Evolutionary conservation across 208 protist species (phyloP).

Genomic region (Trypanosoma melophagium): DNA sequence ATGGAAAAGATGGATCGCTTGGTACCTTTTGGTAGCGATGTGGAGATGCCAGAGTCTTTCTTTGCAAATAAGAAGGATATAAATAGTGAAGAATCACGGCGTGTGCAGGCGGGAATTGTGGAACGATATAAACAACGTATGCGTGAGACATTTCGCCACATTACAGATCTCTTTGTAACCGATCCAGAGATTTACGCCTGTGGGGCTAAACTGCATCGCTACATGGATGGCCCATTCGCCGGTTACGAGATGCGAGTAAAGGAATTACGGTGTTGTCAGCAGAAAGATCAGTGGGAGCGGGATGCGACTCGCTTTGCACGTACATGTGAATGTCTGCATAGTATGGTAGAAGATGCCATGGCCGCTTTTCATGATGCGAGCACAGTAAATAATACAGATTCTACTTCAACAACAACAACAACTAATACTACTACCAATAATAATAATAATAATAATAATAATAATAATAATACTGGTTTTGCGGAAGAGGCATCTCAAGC

Average conservation of each 20-base stretch:
- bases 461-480: neutral
- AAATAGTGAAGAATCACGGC: slow-evolving; percentile 21
- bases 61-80: slow-evolving; percentile 5
- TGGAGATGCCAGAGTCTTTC: slow-evolving; percentile 40
- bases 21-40: slow-evolving; percentile 35
- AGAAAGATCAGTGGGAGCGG: slow-evolving; percentile 85
- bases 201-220: slow-evolving; percentile 57
- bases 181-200: slow-evolving; percentile 83
- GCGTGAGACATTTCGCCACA: slow-evolving; percentile 59
- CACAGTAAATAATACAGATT: neutral
- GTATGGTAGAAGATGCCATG: slow-evolving; percentile 42
- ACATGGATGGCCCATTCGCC: slow-evolving; percentile 73
- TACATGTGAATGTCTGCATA: slow-evolving; percentile 61
- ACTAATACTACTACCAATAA: neutral
- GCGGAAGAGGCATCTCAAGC: too few relatives aligned
- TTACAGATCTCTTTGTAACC: slow-evolving; percentile 77
- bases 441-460: neutral
- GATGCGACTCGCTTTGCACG: slow-evolving; percentile 47
- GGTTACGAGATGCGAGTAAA: slow-evolving; percentile 69
- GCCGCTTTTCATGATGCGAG: slow-evolving; percentile 34
- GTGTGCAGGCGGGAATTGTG: slow-evolving; percentile 40
- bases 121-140: slow-evolving; percentile 70
- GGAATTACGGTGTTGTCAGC: slow-evolving; percentile 78
- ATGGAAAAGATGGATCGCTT: slow-evolving; percentile 24
- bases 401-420: too few relatives aligned